phyloP scores from a whole-genome alignment of 371 early-diverging fungal species.

The Apophysomyces sp. region DNA sequence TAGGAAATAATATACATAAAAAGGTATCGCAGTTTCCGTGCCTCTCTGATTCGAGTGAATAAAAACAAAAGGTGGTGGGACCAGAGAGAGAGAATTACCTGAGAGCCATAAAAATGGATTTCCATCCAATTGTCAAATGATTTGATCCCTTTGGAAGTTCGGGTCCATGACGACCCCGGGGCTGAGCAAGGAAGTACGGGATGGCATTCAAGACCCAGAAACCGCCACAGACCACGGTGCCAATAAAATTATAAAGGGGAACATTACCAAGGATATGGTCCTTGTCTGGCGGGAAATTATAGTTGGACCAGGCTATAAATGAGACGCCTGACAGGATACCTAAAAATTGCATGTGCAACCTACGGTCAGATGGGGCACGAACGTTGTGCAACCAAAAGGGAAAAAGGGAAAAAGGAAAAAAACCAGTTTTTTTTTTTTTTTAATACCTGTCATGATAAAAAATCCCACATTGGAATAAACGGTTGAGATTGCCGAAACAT shows the following conservation, averaged over 20 bases:
- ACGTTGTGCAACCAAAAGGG: neutral
- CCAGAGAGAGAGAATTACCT: conserved; percentile 8
- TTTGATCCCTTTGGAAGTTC: conserved; percentile 27
- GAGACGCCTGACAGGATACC: conserved; percentile 44
- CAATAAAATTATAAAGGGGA: conserved; percentile 42
- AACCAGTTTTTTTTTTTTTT: neutral
- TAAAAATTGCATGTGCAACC: conserved; percentile 1
- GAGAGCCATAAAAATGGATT: conserved; percentile 33
- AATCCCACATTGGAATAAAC: conserved; percentile 49
- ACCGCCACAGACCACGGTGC: conserved; percentile 46
- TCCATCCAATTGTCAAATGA: conserved; percentile 49
- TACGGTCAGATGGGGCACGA: neutral
- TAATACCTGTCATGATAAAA: conserved; percentile 42
- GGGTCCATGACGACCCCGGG: conserved; percentile 39
- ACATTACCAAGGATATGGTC: conserved; percentile 36
- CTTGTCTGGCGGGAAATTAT: conserved; percentile 21
- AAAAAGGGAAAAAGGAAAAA: neutral
- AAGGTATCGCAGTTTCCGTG: conserved; percentile 44
- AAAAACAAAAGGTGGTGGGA: neutral
- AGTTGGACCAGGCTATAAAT: conserved; percentile 29
- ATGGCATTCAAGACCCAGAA: conserved; percentile 46
- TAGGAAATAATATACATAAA: conserved; percentile 58
- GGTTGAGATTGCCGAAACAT: conserved; percentile 52
- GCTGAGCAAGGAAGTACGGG: conserved; percentile 45
- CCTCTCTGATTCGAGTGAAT: conserved; percentile 26